A percentile compares a stretch with the other conserved stretches of the same genome.
phyloP scores from a whole-genome alignment of 2,329 filamentous ascomycete species.

The Westerdykella aurantiaca region DNA sequence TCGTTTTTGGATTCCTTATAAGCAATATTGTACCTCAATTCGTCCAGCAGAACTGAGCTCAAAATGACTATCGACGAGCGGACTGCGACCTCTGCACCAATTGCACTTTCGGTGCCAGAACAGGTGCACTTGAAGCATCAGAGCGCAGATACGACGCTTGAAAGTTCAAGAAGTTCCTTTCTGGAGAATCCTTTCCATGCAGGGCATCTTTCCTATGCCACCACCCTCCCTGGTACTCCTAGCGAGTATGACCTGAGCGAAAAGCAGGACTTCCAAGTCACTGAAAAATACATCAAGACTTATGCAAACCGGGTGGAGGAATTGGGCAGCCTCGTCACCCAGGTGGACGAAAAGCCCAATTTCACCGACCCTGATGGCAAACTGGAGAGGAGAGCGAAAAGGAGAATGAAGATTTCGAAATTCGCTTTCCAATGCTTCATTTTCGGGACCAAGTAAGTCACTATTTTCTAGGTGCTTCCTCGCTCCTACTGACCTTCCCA shows the following conservation, averaged over 20 bases:
- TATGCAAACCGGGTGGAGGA: constrained; percentile 1
- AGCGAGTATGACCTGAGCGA: not conserved
- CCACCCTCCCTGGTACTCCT: constrained; percentile 2
- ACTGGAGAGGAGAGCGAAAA: constrained; percentile 1
- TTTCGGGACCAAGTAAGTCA: constrained; percentile 7
- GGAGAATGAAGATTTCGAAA: constrained; percentile 3
- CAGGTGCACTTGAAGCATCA: too few species aligned
- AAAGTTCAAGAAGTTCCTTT: too few species aligned
- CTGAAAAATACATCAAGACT: not conserved
- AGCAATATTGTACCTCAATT: too few species aligned
- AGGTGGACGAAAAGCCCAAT: constrained; percentile 6
- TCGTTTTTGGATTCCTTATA: too few species aligned
- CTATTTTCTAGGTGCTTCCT: too few species aligned
- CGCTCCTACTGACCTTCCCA: not conserved
- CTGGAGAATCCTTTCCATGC: constrained; percentile 1
- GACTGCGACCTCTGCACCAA: too few species aligned
- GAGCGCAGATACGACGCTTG: too few species aligned
- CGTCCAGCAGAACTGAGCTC: too few species aligned
- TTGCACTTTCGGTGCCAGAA: too few species aligned
- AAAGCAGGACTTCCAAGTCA: not conserved
- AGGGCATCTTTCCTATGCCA: constrained; percentile 1
- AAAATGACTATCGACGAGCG: too few species aligned
- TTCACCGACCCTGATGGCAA: constrained; percentile 4
- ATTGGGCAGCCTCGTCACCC: constrained; percentile 3
- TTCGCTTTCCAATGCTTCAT: constrained; percentile 1